Evolutionary conservation across 2,329 filamentous ascomycete genomes (phyloP), one percentile per base, ranked within the genome.

Genomic region (Diaporthe sp.): DNA sequence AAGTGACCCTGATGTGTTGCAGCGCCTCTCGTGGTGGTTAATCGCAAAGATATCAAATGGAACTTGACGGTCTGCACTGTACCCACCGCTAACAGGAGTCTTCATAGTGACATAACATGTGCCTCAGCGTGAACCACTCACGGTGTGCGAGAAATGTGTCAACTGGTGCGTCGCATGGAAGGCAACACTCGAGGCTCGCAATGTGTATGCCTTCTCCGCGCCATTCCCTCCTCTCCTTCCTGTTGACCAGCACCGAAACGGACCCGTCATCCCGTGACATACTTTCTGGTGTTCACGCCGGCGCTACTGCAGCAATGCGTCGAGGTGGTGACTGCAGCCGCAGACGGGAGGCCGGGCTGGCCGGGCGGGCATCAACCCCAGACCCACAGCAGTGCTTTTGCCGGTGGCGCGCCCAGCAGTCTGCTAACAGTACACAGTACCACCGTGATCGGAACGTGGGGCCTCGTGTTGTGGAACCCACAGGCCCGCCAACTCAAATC

Each of bases 401-500:
- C 32, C 30, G 32, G 61, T 27, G 32, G 63, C 44, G 15, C 63
- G 53, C 32, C 32, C 17, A 37, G 9, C 63, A 7, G 15, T 19
- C 47, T n/a, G 32, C 27, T 53, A 50, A n/a, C 42, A n/a, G n/a
- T n/a, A n/a, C n/a, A n/a, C n/a, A n/a, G 32, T 35, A 63, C 59
- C 39, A 68, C 32, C n/a, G 47, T 53, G 63, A 53, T 22, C 47
- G n/a, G 63, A 27, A 39, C 32, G 22, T 53, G 47, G 63, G 63
- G 63, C 32, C 47, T 27, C 17, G 44, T 53, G n/a, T 53, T 39
- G 63, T 68, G 63, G 63, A 53, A 68, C 63, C 63, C 32, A 39
- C 25, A n/a, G 63, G 15, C n/a, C 44, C 32, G n/a, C 63, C 63
- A 68, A 68, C 63, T 68, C 63, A 68, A 53, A 53, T 53, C 47